A percentile compares a stretch with the other conserved stretches of the same genome.
phyloP scores from a whole-genome alignment of 2,329 filamentous ascomycete genomes.

The Diaporthe citriasiana region DNA sequence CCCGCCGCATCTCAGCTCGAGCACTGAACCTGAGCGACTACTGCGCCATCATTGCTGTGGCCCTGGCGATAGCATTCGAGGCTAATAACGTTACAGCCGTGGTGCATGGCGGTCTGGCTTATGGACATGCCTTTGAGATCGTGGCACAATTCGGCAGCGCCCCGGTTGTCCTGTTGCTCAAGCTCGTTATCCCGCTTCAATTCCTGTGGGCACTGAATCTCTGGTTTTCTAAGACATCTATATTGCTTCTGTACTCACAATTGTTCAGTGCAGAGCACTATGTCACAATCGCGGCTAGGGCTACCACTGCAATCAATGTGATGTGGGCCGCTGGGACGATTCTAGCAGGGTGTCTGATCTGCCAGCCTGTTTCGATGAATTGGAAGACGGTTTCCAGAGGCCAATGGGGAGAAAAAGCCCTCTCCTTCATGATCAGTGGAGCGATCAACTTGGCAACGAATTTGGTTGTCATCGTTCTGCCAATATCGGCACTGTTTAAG shows the following conservation, averaged over 20 bases:
- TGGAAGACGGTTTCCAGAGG: background rate
- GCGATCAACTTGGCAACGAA: slow-evolving; percentile 31
- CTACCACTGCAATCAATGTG: background rate
- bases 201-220: slow-evolving; percentile 13
- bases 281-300: background rate
- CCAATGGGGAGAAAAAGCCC: background rate
- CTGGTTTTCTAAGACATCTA: slow-evolving; percentile 13
- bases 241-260: slow-evolving; percentile 8
- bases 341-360: background rate
- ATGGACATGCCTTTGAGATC: slow-evolving; percentile 7
- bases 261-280: background rate
- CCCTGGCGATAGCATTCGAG: slow-evolving; percentile 23
- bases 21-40: slow-evolving; percentile 30
- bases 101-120: slow-evolving; percentile 2
- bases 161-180: slow-evolving; percentile 4
- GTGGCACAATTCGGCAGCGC: background rate
- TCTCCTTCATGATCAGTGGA: slow-evolving; percentile 15
- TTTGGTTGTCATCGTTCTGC: slow-evolving; percentile 22
- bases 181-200: slow-evolving; percentile 23
- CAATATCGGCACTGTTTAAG: slow-evolving; percentile 31
- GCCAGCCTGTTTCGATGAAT: slow-evolving; percentile 5
- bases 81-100: background rate
- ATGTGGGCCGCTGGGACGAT: slow-evolving; percentile 1
- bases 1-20: slow-evolving; percentile 30
- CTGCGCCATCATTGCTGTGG: slow-evolving; percentile 6